Base-by-base conservation (phyloP, 106 monocot species). In the Narthecium ossifragum region DNA sequence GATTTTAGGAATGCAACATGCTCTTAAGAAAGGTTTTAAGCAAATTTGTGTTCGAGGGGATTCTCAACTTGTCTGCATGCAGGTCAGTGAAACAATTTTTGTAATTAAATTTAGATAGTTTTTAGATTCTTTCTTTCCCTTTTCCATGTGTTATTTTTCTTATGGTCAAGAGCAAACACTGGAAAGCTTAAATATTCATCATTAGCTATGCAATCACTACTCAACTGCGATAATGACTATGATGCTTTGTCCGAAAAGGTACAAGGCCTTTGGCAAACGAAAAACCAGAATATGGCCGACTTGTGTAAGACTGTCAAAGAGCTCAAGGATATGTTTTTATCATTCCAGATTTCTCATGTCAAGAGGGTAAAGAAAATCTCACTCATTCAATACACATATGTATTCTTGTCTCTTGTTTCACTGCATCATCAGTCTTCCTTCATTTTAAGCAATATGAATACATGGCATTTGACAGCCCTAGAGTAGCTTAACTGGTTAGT, bases 1-100 rank as follows among this genome's bases (percentile, higher is more conserved):
- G 64, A 65, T 88, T 64, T 75, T 88, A 63, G 88, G 88, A 68
- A 28, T 88, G 61, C 76, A 70, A 51, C 62, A 39, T 80, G 82
- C 82, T 26, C 58, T 72, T 38, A 76, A 64, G 54, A 88, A 73
- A 69, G 88, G 88, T 36, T 80, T 70, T 64, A 73, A 70, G 61
- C 37, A 88, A 32, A 80, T 88, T 34, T 37, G 39, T 51, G 83
- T 77, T 34, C 78, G 73, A 59, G 88, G 88, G 43, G 88, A 88
- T 55, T 88, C 88, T 18, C 68, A 73, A 43, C 75, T 88, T 55
- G 73, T 88, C 31, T 79, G 75, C 31, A 74, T 73, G 57, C 82
- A 83, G 83, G 88, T 80, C 48, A 50, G 70, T 62, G 8, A 20
- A 39, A 41, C 17, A 1, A 4, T 39, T 34, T 26, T 25, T 23